Conservation (phyloP, 768 basidiomycete genomes). For the Hypsizygus marmoreus region DNA sequence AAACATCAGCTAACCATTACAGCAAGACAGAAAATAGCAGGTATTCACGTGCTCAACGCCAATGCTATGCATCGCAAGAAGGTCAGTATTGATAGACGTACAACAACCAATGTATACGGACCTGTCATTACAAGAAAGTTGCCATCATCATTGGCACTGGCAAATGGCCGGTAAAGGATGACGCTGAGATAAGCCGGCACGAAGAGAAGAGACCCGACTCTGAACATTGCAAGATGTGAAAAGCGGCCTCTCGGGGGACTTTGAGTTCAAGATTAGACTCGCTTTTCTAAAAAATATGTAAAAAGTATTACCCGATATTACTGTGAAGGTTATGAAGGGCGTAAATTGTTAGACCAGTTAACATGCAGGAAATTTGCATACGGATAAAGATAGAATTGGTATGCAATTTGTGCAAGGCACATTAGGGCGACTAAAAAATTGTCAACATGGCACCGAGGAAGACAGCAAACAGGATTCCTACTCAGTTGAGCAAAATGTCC, state of each 20-base stretch:
- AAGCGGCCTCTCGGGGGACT: constrained; percentile 83
- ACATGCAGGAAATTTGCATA: constrained; percentile 40
- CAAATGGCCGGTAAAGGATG: constrained; percentile 71
- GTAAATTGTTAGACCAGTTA: constrained; percentile 5
- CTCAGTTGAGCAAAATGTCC: constrained; percentile 92
- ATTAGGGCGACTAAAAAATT: constrained; percentile 74
- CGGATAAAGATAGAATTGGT: constrained; percentile 92
- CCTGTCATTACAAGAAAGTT: constrained; percentile 83
- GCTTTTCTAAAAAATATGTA: constrained; percentile 5
- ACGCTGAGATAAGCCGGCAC: constrained; percentile 89
- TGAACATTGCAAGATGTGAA: constrained; percentile 88
- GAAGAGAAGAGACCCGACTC: constrained; percentile 81
- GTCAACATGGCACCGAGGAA: not conserved
- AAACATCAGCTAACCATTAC: not conserved
- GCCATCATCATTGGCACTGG: constrained; percentile 67
- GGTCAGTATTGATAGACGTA: constrained; percentile 10
- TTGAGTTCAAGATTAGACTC: constrained; percentile 8
- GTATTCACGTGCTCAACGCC: constrained; percentile 77
- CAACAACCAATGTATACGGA: constrained; percentile 34
- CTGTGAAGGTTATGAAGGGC: constrained; percentile 29
- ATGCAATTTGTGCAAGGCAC: constrained; percentile 92
- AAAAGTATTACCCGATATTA: constrained; percentile 57
- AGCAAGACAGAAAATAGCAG: not conserved
- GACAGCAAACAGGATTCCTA: constrained; percentile 34
- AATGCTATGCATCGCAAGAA: constrained; percentile 47